Base-by-base conservation (phyloP, 2,329 filamentous ascomycete species). In the Mycosphaerella sp. region DNA sequence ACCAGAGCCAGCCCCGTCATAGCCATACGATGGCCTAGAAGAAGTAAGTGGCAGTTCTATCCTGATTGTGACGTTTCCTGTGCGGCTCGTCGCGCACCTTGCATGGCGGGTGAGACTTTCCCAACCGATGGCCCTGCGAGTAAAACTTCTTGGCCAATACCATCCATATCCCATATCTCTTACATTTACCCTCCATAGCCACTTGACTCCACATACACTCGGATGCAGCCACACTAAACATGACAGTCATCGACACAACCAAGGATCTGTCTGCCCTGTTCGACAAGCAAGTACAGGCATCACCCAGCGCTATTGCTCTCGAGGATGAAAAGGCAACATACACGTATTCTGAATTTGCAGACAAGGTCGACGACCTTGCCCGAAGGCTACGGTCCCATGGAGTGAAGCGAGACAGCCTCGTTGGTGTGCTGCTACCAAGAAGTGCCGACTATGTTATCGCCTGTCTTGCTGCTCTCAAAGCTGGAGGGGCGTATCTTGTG, bases 381-480 rank as follows among this genome's bases (percentile, higher is more conserved):
- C 71, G 75, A 60, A 79, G 78, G 41, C 78, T 91, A 44, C 83
- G 81, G 39, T 69, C 73, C 49, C 77, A 84, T 70, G 84, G 85
- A 39, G 86, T 90, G 49, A 78, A 80, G 50, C 82, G 86, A 53
- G 86, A 91, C 68, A 78, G 76, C 59, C 76, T 89, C 14, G 86
- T 90, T 28, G 87, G 87, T 47, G 82, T 91, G 37, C 76, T 90
- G 46, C 77, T 90, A 64, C 83, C 81, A 50, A 81, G 86, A 49
- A 87, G 85, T 66, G 85, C 85, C 43, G 79, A 89, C 69, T 89
- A 90, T 69, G 84, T 91, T 54, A 82, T 90, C 67, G 82, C 86
- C 13, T 89, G 84, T 64, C 74, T 91, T 46, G 87, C 87, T 21
- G 81, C 85, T n/a, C 77, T 90, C 35, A 81, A 85, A 53, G 86